Evolutionary conservation across 257 asterid species (phyloP).

Genomic region (Eustoma russellianum): DNA sequence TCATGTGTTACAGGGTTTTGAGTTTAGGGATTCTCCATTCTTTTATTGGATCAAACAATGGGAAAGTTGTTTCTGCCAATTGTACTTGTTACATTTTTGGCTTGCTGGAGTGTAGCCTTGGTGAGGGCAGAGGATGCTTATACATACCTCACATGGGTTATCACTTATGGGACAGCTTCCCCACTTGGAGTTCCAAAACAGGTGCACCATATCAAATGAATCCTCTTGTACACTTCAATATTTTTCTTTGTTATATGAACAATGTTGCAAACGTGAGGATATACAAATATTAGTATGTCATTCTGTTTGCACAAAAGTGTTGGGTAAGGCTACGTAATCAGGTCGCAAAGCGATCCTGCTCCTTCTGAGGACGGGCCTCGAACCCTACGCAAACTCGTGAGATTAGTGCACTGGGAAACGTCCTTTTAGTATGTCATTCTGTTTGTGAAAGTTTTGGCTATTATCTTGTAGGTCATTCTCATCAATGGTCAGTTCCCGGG

Average conservation of each 20-base stretch:
- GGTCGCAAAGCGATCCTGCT: too few species aligned
- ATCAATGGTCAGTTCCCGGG: constrained; percentile 96
- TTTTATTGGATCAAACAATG: constrained; percentile 29
- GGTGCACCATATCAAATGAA: constrained; percentile 24
- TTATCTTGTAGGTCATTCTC: constrained; percentile 62
- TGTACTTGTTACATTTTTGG: constrained; percentile 31
- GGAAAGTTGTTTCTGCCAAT: constrained; percentile 23
- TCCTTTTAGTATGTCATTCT: too few species aligned
- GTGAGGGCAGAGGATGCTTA: constrained; percentile 79
- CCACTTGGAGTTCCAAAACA: constrained; percentile 80
- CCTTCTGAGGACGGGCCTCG: too few species aligned
- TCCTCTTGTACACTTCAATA: not conserved
- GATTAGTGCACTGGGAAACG: not conserved
- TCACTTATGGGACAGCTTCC: constrained; percentile 69
- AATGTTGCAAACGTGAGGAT: too few species aligned
- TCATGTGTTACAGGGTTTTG: constrained; percentile 32
- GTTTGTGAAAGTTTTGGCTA: constrained; percentile 6
- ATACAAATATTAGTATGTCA: too few species aligned
- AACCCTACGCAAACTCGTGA: too few species aligned
- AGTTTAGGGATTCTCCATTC: constrained; percentile 14
- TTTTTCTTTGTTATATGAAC: not conserved
- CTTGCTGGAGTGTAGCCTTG: constrained; percentile 30
- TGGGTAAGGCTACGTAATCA: too few species aligned
- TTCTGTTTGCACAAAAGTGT: too few species aligned
- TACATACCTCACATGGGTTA: constrained; percentile 75